These are phyloP conservation scores for Scleromitrula shiraiana DNA, from an alignment of 2,329 filamentous ascomycete genomes.

Conservation along the genomic window DNA sequence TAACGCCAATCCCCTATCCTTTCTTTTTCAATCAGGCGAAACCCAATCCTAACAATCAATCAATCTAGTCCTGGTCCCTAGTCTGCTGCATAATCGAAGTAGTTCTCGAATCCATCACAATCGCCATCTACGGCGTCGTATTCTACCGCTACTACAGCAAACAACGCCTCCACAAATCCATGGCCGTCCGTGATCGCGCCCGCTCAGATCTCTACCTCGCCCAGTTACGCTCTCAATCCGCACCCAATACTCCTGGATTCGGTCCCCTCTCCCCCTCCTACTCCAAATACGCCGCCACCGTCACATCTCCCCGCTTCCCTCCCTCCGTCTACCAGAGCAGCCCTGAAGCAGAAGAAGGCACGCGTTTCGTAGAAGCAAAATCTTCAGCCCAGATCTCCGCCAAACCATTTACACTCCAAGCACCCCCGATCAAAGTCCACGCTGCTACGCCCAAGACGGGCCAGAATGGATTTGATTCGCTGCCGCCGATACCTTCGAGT, in stretches of 20 bases:
- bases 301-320: constrained; percentile 49
- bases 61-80: constrained; percentile 75
- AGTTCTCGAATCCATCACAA: constrained; percentile 83
- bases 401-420: constrained; percentile 75
- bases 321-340: constrained; percentile 45
- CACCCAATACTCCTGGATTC: constrained; percentile 90
- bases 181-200: constrained; percentile 90
- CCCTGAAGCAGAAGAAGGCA: constrained; percentile 45
- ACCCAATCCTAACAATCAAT: constrained; percentile 9
- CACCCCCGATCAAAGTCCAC: constrained; percentile 72
- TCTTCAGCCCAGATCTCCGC: constrained; percentile 51
- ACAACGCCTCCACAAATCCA: constrained; percentile 88
- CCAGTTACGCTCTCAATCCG: constrained; percentile 74
- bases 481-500: constrained; percentile 14
- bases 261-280: constrained; percentile 58
- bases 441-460: constrained; percentile 60
- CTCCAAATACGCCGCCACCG: constrained; percentile 24
- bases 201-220: constrained; percentile 92
- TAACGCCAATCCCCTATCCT: constrained; percentile 4
- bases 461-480: constrained; percentile 54
- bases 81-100: constrained; percentile 97
- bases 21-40: neutral
- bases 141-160: constrained; percentile 99
- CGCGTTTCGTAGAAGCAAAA: constrained; percentile 50
- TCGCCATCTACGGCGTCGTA: constrained; percentile 85